Evolutionary conservation across 441 rosid genomes (phyloP).

Genomic region (Caryocar brasiliense): DNA sequence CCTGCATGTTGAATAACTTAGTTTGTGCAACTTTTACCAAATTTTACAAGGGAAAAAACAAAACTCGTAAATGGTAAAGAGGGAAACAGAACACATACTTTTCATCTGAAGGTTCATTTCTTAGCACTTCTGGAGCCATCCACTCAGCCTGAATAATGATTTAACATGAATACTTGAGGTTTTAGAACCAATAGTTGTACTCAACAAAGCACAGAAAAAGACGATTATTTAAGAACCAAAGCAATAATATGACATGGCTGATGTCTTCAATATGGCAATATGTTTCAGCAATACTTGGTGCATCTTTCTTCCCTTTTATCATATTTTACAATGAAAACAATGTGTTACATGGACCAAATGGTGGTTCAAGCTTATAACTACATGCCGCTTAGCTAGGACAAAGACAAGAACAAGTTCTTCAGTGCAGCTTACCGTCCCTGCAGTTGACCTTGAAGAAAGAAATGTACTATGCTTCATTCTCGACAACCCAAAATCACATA

Average conservation of each 20-base stretch:
- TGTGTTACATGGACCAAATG: no score
- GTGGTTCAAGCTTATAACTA: neutral
- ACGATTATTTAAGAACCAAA: neutral
- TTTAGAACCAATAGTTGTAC: neutral
- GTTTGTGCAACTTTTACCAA: neutral
- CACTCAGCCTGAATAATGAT: slow-evolving; percentile 74
- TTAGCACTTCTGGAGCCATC: slow-evolving; percentile 99
- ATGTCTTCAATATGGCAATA: no score
- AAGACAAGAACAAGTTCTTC: neutral
- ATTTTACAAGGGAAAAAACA: neutral
- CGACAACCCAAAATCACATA: slow-evolving; percentile 85
- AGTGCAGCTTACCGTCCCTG: slow-evolving; percentile 71
- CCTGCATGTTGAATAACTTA: slow-evolving; percentile 34
- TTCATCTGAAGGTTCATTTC: slow-evolving; percentile 92
- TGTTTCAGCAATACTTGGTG: no score
- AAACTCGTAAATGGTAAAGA: neutral
- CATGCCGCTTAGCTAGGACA: neutral
- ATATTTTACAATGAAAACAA: no score
- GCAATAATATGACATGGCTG: no score
- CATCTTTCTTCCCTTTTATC: no score
- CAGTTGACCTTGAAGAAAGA: slow-evolving; percentile 88
- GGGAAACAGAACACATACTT: slow-evolving; percentile 41
- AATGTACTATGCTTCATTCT: slow-evolving; percentile 86
- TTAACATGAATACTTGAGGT: slow-evolving; percentile 5
- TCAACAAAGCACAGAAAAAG: neutral